These are phyloP conservation scores for Stephania japonica DNA, from an alignment of 164 flowering plant genomes.

Conservation along the genomic window DNA sequence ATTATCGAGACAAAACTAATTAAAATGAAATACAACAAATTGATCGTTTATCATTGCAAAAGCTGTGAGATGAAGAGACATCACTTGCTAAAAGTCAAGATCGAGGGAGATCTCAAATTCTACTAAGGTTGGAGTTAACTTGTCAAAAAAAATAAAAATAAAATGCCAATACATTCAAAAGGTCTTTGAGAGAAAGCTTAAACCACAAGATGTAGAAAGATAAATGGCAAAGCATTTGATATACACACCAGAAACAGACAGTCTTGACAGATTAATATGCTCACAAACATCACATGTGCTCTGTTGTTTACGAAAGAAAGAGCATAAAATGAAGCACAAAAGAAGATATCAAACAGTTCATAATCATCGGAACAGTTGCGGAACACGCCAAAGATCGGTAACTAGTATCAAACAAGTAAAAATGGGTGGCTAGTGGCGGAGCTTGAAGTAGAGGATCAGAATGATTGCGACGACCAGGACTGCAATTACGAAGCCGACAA, in stretches of 20 bases:
- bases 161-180: too few relatives aligned
- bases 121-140: too few relatives aligned
- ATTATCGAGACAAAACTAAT: too few relatives aligned
- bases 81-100: too few relatives aligned
- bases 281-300: not conserved
- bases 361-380: not conserved
- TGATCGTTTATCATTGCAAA: too few relatives aligned
- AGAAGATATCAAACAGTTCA: not conserved
- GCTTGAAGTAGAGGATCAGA: constrained; percentile 29
- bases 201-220: not conserved
- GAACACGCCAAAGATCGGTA: not conserved
- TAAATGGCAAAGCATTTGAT: not conserved
- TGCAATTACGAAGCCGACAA: constrained; percentile 19
- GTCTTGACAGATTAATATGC: not conserved
- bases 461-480: constrained; percentile 26
- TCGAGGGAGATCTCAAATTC: too few relatives aligned
- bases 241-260: not conserved
- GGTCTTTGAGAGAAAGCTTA: too few relatives aligned
- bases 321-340: not conserved
- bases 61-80: too few relatives aligned
- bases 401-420: not conserved
- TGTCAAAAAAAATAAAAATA: too few relatives aligned
- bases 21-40: too few relatives aligned
- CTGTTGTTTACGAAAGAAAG: not conserved
- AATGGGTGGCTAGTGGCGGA: constrained; percentile 11